These are phyloP conservation scores for Aureobasidium sp. DNA, from an alignment of 2,329 filamentous ascomycete genomes.

Conservation along the genomic window DNA sequence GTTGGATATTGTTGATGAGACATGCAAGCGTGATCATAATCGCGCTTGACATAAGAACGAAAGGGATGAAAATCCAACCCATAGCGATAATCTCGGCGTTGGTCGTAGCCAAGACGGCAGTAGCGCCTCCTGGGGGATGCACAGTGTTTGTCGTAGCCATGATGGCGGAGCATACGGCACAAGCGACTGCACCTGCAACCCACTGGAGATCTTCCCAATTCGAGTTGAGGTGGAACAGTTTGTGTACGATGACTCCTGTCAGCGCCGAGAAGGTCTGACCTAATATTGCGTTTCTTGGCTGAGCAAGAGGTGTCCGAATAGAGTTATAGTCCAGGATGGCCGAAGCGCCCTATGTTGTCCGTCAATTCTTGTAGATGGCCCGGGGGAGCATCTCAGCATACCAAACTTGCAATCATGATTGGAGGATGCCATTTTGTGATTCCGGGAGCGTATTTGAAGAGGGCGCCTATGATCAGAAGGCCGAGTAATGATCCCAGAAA, in stretches of 20 bases:
- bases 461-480: conserved; percentile 35
- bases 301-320: conserved; percentile 40
- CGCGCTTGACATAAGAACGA: conserved; percentile 33
- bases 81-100: conserved; percentile 34
- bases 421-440: conserved; percentile 36
- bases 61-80: conserved; percentile 40
- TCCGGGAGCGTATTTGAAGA: conserved; percentile 35
- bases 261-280: conserved; percentile 41
- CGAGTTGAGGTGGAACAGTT: conserved; percentile 36
- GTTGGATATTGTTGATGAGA: conserved; percentile 40
- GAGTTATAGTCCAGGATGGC: conserved; percentile 44
- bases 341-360: conserved; percentile 35
- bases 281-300: conserved; percentile 41
- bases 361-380: neutral
- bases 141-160: conserved; percentile 44
- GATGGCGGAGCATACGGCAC: conserved; percentile 36
- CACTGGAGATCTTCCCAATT: conserved; percentile 35
- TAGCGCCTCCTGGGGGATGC: conserved; percentile 46
- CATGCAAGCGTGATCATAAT: conserved; percentile 39
- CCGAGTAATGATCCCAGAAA: conserved; percentile 39
- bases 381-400: conserved; percentile 21
- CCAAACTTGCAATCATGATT: conserved; percentile 38
- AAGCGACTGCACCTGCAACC: conserved; percentile 40
- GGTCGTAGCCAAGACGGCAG: conserved; percentile 40
- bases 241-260: conserved; percentile 39